Percentiles rank a stretch among this genome's conserved stretches.
Conservation (phyloP, 2,329 filamentous ascomycete species). For the Pseudovirgaria hyperparasitica region DNA sequence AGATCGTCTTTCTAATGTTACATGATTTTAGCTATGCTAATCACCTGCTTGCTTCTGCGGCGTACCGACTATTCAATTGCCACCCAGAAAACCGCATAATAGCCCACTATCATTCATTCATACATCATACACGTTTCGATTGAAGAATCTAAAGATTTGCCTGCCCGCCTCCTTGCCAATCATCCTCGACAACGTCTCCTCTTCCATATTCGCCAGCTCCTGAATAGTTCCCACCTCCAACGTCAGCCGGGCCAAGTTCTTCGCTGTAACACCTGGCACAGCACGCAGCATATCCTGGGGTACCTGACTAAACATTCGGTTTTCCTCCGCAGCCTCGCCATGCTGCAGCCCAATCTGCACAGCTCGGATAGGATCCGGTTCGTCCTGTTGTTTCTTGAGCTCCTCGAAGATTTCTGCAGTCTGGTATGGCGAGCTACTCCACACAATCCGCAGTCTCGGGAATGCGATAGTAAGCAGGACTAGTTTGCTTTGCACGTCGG, state of each 20-base stretch:
- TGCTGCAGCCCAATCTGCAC: constrained; percentile 68
- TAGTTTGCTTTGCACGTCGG: constrained; percentile 81
- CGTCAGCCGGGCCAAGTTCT: constrained; percentile 61
- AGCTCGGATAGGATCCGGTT: constrained; percentile 81
- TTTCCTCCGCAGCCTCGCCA: constrained; percentile 37
- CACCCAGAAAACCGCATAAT: not conserved
- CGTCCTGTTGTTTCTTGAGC: constrained; percentile 76
- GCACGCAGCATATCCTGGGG: constrained; percentile 82
- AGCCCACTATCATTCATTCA: no score
- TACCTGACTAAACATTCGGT: constrained; percentile 66
- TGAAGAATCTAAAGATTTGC: constrained; percentile 73
- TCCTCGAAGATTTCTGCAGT: constrained; percentile 95
- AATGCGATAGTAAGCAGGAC: constrained; percentile 89
- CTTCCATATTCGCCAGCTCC: constrained; percentile 78
- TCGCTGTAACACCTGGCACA: constrained; percentile 66
- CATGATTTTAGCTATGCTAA: no score
- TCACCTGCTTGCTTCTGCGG: constrained; percentile 1
- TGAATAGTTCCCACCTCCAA: constrained; percentile 61
- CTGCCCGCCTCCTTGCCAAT: constrained; percentile 68
- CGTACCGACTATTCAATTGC: not conserved
- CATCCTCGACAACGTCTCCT: constrained; percentile 56
- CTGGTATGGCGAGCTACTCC: constrained; percentile 87
- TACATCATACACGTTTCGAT: constrained; percentile 39
- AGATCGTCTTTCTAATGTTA: no score
- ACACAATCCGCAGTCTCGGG: constrained; percentile 79